Base-by-base conservation (phyloP, 148 eudicot species). In the Pouteria glomerata region DNA sequence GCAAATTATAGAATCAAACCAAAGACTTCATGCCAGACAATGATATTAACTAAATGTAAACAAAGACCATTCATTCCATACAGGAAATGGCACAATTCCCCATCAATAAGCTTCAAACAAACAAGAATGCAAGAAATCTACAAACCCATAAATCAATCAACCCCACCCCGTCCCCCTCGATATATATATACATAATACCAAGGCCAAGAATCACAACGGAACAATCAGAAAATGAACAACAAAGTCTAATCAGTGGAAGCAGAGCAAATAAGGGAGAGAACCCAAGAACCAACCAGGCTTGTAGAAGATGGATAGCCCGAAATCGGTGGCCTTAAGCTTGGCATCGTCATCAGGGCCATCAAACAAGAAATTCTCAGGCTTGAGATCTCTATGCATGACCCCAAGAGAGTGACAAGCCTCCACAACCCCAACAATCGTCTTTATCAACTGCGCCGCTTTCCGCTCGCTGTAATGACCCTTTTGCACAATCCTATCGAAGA, bases 321-420 rank as follows among this genome's bases (percentile, higher is more conserved):
- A 89, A 85, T 89, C 94, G 12, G 88, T 87, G 45, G 94, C 82
- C 84, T 89, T 80, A 39, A 89, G 90, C 73, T 73, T 78, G 51
- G 94, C 89, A 82, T 89, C 85, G 53, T 89, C 94, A 41, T 79
- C 84, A 27, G 72, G n/a, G 24, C 79, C 66, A 65, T 83, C 86
- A 73, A 89, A 89, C 73, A 89, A 67, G 72, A 89, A 89, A 85
- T 89, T 89, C 83, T 89, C 94, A 63, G 91, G 94, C 79, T 89
- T 89, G 63, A 89, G 82, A 81, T 89, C 93, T 12, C 93, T 81
- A 79, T 89, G 93, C 93, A 89, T 86, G 73, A 89, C 94, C 47
- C 94, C 94, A 63, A 89, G 86, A 56, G 94, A 87, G 70, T 89
- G 94, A 51, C 94, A 89, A 66, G 86, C 91, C 68, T 89, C 89